A percentile compares a stretch with the other conserved stretches of the same genome.
These are phyloP conservation scores for Fusarium chaquense DNA, from an alignment of 2,329 filamentous ascomycete genomes.

Conservation along the genomic window DNA sequence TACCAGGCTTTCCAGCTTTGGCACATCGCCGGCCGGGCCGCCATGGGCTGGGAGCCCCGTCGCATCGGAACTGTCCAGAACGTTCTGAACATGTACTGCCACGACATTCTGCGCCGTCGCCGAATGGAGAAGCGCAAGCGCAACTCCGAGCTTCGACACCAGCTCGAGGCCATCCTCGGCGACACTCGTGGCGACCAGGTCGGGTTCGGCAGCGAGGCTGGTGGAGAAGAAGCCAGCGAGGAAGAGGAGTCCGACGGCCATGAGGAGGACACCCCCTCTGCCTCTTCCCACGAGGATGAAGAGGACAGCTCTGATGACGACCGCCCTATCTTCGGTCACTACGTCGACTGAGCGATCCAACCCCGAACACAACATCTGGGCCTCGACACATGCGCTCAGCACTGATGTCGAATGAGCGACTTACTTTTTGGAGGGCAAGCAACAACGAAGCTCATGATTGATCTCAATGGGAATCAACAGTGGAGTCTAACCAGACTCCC, in stretches of 20 bases:
- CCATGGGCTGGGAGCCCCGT: constrained; percentile 29
- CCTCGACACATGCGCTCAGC: neutral
- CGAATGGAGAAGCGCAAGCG: constrained; percentile 10
- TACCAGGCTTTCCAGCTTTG: constrained; percentile 34
- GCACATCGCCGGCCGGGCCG: constrained; percentile 35
- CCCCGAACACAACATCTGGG: neutral
- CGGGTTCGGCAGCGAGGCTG: constrained; percentile 7
- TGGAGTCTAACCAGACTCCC: neutral
- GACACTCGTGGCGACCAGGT: constrained; percentile 22
- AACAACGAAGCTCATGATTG: neutral
- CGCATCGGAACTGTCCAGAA: neutral
- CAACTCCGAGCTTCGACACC: constrained; percentile 9
- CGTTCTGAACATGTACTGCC: constrained; percentile 25
- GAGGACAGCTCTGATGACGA: constrained; percentile 2
- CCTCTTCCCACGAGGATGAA: constrained; percentile 1
- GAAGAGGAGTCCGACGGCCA: neutral
- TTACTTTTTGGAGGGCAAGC: neutral
- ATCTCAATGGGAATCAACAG: neutral
- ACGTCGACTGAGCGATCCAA: neutral
- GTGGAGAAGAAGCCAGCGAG: constrained; percentile 1
- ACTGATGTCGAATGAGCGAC: neutral
- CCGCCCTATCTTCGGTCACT: constrained; percentile 6
- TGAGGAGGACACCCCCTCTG: neutral
- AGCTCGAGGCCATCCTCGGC: constrained; percentile 22
- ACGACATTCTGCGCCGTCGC: constrained; percentile 26